Base-by-base conservation (phyloP, 2,329 filamentous ascomycete species). In the Phaeoacremonium minimum region DNA sequence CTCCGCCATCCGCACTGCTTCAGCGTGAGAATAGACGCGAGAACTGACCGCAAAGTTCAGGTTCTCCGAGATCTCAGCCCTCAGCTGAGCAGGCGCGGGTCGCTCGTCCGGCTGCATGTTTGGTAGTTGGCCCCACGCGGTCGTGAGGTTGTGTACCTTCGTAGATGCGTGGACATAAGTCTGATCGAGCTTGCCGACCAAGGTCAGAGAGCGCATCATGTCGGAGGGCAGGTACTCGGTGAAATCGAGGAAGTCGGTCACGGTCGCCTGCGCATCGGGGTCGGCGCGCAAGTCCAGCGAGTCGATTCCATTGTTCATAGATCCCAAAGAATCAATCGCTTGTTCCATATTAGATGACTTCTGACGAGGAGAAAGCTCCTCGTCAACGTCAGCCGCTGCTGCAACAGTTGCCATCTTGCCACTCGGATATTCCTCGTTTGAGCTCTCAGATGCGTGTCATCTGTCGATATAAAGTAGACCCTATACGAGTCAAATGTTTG, bases 201-300 rank as follows among this genome's bases (percentile, higher is more conserved):
- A 65, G 4, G 76, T 81, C 30, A 85, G 63, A 16, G 80, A 84
- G 39, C 81, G 76, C 43, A 73, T 66, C 49, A 85, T 73, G 52
- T 85, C 81, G 34, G 79, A 76, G 9, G 80, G 79, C 2, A 85
- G 71, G 57, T 84, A 82, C 56, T 85, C 81, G 47, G 78, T 83
- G 46, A 80, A 80, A 53, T 84, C 80, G 55, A 84, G 73, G 52
- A 83, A 84, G 56, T 84, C 80, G 41, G 77, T 82, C 14, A 83
- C 73, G n/a, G 79, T 83, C 6, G 80, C 78, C 49, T 83, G 78
- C 17, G 77, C 77, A 62, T 85, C 80, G 6, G 80, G 80, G 45
- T 84, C 80, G 36, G 71, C 68, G 46, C 74, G 73, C 53, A 73
- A 63, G 40, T 67, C 64, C 43, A 76, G 63, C 2, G 68, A 57